Evolutionary conservation across 176 grass and related monocot species (phyloP).

Genomic region (Coix lacrymajobi): DNA sequence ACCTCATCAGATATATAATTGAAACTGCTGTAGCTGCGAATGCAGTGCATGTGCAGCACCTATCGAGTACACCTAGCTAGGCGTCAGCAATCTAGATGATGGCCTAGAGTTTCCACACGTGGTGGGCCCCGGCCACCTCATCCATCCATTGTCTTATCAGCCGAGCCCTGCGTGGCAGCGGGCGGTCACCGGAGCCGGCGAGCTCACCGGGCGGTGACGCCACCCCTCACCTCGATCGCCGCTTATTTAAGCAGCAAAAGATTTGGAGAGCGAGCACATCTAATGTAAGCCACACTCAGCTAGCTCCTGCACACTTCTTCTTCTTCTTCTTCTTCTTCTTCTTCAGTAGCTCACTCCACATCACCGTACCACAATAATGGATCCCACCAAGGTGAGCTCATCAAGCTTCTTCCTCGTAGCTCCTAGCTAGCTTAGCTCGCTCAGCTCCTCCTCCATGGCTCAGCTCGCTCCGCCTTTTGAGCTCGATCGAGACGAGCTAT

Average conservation of each 20-base stretch:
- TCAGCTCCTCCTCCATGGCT: no score
- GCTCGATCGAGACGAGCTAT: no score
- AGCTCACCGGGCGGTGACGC: background rate
- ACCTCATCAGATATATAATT: background rate
- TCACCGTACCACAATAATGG: no score
- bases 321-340: no score
- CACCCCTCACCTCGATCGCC: background rate
- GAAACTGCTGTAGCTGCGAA: background rate
- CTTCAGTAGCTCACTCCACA: no score
- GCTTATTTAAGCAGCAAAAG: conserved; percentile 34
- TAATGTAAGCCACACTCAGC: conserved; percentile 5
- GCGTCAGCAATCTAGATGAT: background rate
- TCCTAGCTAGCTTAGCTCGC: background rate
- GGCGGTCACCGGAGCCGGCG: background rate
- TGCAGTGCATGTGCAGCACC: background rate
- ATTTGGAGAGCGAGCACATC: background rate
- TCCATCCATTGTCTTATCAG: background rate
- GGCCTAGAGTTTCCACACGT: background rate
- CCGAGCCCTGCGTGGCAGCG: background rate
- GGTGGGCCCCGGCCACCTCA: background rate
- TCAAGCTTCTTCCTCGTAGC: background rate
- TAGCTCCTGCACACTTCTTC: no score
- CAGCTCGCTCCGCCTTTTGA: no score
- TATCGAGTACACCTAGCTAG: background rate
- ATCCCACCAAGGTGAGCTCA: conserved; percentile 34